phyloP scores from a whole-genome alignment of 2,329 filamentous ascomycete species.

The Aspergillus sp. region DNA sequence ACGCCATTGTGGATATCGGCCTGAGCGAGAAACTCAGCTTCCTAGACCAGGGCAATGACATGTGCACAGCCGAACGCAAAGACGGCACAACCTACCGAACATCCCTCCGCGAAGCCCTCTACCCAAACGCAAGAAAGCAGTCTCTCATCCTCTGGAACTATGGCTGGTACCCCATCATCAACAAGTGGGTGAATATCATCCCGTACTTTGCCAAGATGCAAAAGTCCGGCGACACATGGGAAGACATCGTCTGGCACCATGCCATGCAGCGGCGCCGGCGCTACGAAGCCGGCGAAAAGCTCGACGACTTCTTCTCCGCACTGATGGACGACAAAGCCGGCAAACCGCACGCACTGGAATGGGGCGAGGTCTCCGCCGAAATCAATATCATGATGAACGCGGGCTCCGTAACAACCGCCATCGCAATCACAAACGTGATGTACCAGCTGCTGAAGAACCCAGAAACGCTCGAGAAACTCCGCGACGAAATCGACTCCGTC shows the following conservation, averaged over 20 bases:
- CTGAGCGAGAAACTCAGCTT: slow-evolving; percentile 53
- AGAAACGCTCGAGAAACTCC: slow-evolving; percentile 38
- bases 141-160: slow-evolving; percentile 43
- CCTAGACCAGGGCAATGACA: slow-evolving; percentile 51
- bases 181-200: slow-evolving; percentile 49
- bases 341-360: slow-evolving; percentile 50
- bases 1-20: slow-evolving; percentile 59
- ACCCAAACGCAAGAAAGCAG: slow-evolving; percentile 53
- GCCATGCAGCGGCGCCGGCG: slow-evolving; percentile 35
- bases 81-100: slow-evolving; percentile 50
- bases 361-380: slow-evolving; percentile 60
- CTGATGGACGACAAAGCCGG: slow-evolving; percentile 55
- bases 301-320: slow-evolving; percentile 60
- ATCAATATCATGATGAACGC: slow-evolving; percentile 49
- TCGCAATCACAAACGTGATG: slow-evolving; percentile 55
- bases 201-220: slow-evolving; percentile 43
- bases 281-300: slow-evolving; percentile 51
- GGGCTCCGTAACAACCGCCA: slow-evolving; percentile 53
- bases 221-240: slow-evolving; percentile 46
- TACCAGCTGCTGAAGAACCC: slow-evolving; percentile 55
- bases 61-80: slow-evolving; percentile 43
- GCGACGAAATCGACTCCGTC: slow-evolving; percentile 49
- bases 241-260: slow-evolving; percentile 47
- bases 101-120: slow-evolving; percentile 53
- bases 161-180: slow-evolving; percentile 51